Evolutionary conservation across 140 eudicot genomes (phyloP).

Genomic region (Oenanthe javanica): DNA sequence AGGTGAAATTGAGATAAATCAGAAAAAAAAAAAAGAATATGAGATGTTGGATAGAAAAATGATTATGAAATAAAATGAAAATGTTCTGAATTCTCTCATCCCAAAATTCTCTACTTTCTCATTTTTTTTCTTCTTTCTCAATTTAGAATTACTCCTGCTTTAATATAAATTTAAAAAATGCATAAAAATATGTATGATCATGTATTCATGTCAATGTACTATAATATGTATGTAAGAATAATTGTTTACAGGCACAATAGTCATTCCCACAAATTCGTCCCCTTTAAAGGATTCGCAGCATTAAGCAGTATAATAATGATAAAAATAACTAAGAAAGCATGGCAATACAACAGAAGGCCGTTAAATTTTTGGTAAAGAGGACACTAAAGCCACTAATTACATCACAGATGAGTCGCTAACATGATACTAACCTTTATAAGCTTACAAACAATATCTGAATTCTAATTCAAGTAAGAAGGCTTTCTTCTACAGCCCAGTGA

Average conservation of each 20-base stretch:
- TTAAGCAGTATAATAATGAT: background rate
- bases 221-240: background rate
- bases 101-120: too few species aligned
- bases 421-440: slow-evolving; percentile 7
- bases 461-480: slow-evolving; percentile 20
- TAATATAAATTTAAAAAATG: too few species aligned
- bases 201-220: too few species aligned
- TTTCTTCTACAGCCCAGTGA: slow-evolving; percentile 34
- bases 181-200: too few species aligned
- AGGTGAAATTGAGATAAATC: too few species aligned
- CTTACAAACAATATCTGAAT: slow-evolving; percentile 19
- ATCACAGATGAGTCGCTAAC: slow-evolving; percentile 18
- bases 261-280: background rate
- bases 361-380: too few species aligned
- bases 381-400: slow-evolving; percentile 2
- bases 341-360: background rate
- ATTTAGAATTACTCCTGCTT: background rate
- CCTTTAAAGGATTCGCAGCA: slow-evolving; percentile 13
- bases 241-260: slow-evolving; percentile 25
- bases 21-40: too few species aligned
- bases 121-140: too few species aligned
- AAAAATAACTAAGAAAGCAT: background rate
- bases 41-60: too few species aligned
- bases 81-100: too few species aligned
- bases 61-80: too few species aligned